Evolutionary conservation across 805 yeast genomes (phyloP), one percentile per base, ranked within the genome.

Genomic region (Candida boidinii): DNA sequence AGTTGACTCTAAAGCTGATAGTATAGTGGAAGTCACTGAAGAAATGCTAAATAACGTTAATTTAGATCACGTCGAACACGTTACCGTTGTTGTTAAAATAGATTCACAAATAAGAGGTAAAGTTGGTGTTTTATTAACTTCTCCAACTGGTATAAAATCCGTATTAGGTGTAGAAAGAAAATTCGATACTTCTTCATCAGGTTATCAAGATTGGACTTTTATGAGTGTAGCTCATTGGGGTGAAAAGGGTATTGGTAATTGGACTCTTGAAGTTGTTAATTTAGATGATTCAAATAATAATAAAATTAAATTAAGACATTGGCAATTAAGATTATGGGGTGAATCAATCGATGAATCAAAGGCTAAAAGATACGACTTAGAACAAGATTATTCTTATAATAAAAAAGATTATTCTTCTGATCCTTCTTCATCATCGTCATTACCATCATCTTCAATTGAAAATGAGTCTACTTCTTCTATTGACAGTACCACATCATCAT

Each of bases 141-240:
- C 95, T 4, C 98, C 98, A 4, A 47, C 55, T 21, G 95, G 95
- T 1, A 66, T 82, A 20, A 61, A 61, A 7, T 85, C 95, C 14
- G 71, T 75, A 28, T 65, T 92, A 39, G 96, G 92, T 0, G 70
- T 76, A 17, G 65, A 66, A 14, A 70, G 98, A 45, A 58, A 58
- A 6, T 43, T 57, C 14, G 98, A 92, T 54, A 42, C 36, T 7
- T 64, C 76, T 5, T 40, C 44, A 2, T 62, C 52, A 1, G 95
- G 95, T 0, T 81, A 85, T 42, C 45, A 52, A 5, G 66, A 81
- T 44, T 92, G 98, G 98, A 82, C 84, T 2, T 92, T 92, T 51
- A 85, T 88, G 85, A 73, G 90, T 9, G 97, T 92, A n/a, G 96
- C 95, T 1, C 97, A 92, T 54, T 92, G 97, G 96, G 96, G 96